Base-by-base conservation (phyloP, 1,284 basidiomycete species). In the Fereydounia khargensis region DNA sequence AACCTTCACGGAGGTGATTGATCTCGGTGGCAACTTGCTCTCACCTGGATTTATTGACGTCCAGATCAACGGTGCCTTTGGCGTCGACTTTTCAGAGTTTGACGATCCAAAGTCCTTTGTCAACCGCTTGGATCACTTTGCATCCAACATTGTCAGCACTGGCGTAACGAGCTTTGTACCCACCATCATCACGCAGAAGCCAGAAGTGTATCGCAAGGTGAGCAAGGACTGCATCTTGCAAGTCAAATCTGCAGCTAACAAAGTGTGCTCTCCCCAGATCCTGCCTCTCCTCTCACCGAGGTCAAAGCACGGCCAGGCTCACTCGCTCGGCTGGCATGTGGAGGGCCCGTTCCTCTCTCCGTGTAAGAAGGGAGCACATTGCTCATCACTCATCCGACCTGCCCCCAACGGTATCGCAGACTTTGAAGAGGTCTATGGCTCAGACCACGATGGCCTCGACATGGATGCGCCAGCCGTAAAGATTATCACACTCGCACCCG, bases 61-160 rank as follows among this genome's bases (percentile, higher is more conserved):
- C 21, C 88, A 89, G 67, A 84, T 89, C 58, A 89, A 94, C 65
- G 90, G 90, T 37, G 90, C 85, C 6, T 94, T 89, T 74, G 86
- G 87, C 14, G 86, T 91, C 65, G 90, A 94, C 76, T 92, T 92
- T 67, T 89, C 87, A 16, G 82, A 89, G 25, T 58, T 77, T 18
- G 42, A 51, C 0, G 53, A 53, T 4, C 5, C 21, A 14, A 7
- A 6, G 20, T 16, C 2, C 6, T 19, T 13, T 85, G 84, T 59
- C 83, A 86, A 17, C 82, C 86, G 86, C 3, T 78, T 92, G 70
- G 82, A 83, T 68, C 78, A 79, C 51, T 84, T 91, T 39, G 84
- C 87, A 1, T 81, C 82, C 70, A 82, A 83, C 56, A 87, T 92
- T 40, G 81, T 86, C 13, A 87, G 90, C 77, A 92, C 89, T 1